phyloP scores from a whole-genome alignment of 2,329 filamentous ascomycete genomes.

The Hypoxylon sp. region DNA sequence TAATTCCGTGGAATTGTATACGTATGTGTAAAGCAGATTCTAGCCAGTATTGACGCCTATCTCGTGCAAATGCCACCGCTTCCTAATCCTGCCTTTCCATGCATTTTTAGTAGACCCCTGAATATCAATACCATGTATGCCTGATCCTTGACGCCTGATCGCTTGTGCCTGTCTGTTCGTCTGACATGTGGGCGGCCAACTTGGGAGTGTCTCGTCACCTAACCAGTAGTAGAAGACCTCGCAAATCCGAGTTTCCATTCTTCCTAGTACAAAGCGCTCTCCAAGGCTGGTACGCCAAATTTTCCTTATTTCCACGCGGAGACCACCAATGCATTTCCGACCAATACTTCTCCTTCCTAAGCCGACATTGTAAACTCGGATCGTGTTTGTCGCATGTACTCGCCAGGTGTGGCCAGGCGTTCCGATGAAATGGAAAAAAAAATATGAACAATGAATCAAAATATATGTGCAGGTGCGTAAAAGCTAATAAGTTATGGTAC shows the following conservation, averaged over 20 bases:
- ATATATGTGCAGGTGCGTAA: slow-evolving; percentile 23
- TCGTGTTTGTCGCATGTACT: slow-evolving; percentile 16
- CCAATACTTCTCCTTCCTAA: not conserved
- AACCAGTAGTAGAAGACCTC: not conserved
- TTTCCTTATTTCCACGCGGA: slow-evolving; percentile 3
- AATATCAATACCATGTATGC: not conserved
- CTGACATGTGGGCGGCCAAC: slow-evolving; percentile 1
- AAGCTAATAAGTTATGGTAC: not conserved
- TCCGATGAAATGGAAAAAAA: slow-evolving; percentile 7
- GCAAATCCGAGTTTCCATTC: not conserved
- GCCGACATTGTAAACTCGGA: not conserved
- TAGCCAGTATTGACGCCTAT: not conserved
- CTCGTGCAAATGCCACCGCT: not conserved
- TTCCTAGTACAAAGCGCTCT: not conserved
- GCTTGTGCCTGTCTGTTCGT: not conserved
- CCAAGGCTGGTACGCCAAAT: not conserved
- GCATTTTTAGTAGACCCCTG: slow-evolving; percentile 19
- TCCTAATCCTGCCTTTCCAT: not conserved
- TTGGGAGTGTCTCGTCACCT: not conserved
- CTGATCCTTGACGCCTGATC: not conserved
- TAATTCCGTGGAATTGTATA: not conserved
- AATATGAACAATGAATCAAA: slow-evolving; percentile 24
- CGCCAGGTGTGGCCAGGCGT: slow-evolving; percentile 20
- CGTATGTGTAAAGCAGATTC: not conserved
- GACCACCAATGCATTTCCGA: slow-evolving; percentile 7